Evolutionary conservation across 768 basidiomycete species (phyloP), one percentile per base, ranked within the genome.

Genomic region (Atractiella rhizophila): DNA sequence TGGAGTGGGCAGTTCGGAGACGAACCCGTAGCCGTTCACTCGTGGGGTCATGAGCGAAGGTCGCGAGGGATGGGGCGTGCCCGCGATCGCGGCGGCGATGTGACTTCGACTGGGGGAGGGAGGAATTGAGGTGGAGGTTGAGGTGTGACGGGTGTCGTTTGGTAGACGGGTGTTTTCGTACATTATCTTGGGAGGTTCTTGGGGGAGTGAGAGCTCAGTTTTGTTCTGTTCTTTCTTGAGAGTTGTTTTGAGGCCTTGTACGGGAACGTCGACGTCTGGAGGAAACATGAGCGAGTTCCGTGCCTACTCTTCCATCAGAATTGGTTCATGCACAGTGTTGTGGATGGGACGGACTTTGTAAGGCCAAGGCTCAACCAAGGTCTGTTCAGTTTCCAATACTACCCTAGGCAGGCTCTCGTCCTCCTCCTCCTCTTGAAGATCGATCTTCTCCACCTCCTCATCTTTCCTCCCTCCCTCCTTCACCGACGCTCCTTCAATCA

Each of bases 241-340:
- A 51, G 4, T 54, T 53, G 34, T 60, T 58, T 4, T 61, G 58
- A 54, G 73, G 67, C 52, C 83, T 79, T 1, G 82, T 79, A 18
- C 76, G 11, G 42, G 70, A 33, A 69, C 64, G 55, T 98, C 77
- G 21, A 80, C 81, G 52, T 91, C 91, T 2, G 91, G 86, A 0
- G 76, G 56, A 54, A 94, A 98, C 82, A 91, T 91, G 39, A 98
- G 64, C 4, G 79, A 73, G 60, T 98, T 98, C 43, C 91, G 73
- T 21, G 81, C 68, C 85, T 91, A 51, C 3, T 18, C 6, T 25
- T 15, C 23, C 7, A 21, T 29, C 23, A 31, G 11, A 21, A 20
- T 29, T 31, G 28, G 23, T 5, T 39, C 26, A n/a, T 29, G 30
- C 26, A 42, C 24, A 18, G 21, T 15, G 31, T 42, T 34, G 51